Base-by-base conservation (phyloP, 139 green algal genomes). In the Volvox reticuliferus region DNA sequence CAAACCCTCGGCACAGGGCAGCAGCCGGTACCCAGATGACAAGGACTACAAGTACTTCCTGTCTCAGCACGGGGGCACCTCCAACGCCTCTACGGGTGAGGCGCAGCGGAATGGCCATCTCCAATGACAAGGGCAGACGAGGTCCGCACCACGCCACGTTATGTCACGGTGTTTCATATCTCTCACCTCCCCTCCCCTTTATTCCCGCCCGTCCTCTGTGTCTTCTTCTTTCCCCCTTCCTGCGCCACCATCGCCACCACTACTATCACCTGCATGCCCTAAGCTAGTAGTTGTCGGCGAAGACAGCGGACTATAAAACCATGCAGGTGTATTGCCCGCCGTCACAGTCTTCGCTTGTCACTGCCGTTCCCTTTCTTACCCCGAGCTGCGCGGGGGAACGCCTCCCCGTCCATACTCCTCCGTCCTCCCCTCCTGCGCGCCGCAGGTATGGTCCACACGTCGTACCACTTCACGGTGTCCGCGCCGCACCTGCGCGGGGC, bases 21-120 rank as follows among this genome's bases (percentile, higher is more conserved):
- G 93, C 79, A 90, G 94, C 19, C 95, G 95, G 50, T 99, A 96
- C 91, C 98, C 98, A 3, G 97, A 99, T 71, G 97, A 99, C 55
- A 98, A 98, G 68, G 98, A 98, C 20, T 99, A 99, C 93, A 98
- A 99, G 81, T 87, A 93, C 26, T 99, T 95, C 93, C 93, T 99
- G 20, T 93, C 93, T 2, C 88, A 96, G 55, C 95, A 99, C 82
- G 97, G 97, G 12, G 98, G 98, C 35, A 79, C 86, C 13, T 96
- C 94, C 86, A 99, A 99, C 89, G 98, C 98, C 0, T 99, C 94
- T 85, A 99, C 98, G 63, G 92, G 93, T 96, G 37, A 73, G 9
- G 65, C 65, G n/a, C n/a, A n/a, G n/a, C 65, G 21, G 21, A 12
- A n/a, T n/a, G n/a, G n/a, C n/a, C n/a, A n/a, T n/a, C n/a, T 73